Evolutionary conservation across 2,329 filamentous ascomycete genomes (phyloP).

Genomic region (Metarhizium robertsii): DNA sequence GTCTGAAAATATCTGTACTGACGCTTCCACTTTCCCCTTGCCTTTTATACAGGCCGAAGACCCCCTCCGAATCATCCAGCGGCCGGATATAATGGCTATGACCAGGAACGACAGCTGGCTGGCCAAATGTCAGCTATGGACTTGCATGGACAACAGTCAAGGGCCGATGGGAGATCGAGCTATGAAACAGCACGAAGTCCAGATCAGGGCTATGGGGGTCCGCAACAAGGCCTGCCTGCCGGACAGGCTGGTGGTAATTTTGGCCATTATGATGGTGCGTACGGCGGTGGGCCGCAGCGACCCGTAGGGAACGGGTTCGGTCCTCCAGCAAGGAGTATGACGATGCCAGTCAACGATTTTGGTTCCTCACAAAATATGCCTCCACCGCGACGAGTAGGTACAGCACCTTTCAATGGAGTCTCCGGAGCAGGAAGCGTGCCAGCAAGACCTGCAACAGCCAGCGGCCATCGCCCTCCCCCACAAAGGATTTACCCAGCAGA

Average conservation of each 20-base stretch:
- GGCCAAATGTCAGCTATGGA: conserved; percentile 27
- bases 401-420: conserved; percentile 36
- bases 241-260: conserved; percentile 15
- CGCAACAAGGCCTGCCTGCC: conserved; percentile 18
- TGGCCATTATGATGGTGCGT: conserved; percentile 18
- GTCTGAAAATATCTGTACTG: not conserved
- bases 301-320: conserved; percentile 34
- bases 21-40: not conserved
- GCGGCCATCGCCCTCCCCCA: conserved; percentile 41
- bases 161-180: conserved; percentile 14
- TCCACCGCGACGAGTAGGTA: conserved; percentile 30
- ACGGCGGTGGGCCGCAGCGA: conserved; percentile 16
- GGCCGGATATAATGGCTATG: conserved; percentile 13
- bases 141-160: conserved; percentile 18
- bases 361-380: conserved; percentile 28
- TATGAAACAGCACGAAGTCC: conserved; percentile 16
- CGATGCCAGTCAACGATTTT: conserved; percentile 45
- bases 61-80: conserved; percentile 11
- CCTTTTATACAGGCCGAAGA: conserved; percentile 15
- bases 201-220: conserved; percentile 19
- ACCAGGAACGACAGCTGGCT: conserved; percentile 21
- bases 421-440: conserved; percentile 33
- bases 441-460: conserved; percentile 46
- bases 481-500: conserved; percentile 39
- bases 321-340: conserved; percentile 49